Conservation (phyloP, 352 stramenopile species). For the Phytophthora aleatoria region DNA sequence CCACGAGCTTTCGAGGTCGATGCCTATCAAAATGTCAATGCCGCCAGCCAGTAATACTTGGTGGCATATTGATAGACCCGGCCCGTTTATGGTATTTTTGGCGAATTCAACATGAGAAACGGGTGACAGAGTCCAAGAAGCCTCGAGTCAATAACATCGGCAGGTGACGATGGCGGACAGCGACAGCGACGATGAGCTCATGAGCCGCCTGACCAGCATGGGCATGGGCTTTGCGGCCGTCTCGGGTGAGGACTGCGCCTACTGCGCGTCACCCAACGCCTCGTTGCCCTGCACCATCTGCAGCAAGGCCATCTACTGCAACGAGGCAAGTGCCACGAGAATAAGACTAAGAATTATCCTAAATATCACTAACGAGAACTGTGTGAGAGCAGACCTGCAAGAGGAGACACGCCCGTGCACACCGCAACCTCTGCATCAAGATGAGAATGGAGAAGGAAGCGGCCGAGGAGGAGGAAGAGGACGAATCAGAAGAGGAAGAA, state of each 20-base stretch:
- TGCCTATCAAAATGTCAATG: conserved; percentile 12
- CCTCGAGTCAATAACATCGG: conserved; percentile 9
- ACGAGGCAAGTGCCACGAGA: conserved; percentile 43
- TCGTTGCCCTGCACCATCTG: conserved; percentile 71
- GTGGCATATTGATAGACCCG: neutral
- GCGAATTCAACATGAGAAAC: conserved; percentile 26
- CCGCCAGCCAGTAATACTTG: conserved; percentile 1
- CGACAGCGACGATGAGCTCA: conserved; percentile 90
- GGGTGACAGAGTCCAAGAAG: conserved; percentile 25
- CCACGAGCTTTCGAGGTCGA: conserved; percentile 7
- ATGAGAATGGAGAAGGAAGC: conserved; percentile 67
- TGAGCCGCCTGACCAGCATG: conserved; percentile 66
- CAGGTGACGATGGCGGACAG: conserved; percentile 57
- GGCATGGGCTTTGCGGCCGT: conserved; percentile 30
- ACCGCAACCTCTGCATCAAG: conserved; percentile 78
- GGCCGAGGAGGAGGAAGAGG: conserved; percentile 52
- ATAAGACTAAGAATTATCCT: conserved; percentile 10
- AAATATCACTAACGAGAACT: conserved; percentile 5
- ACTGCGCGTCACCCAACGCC: conserved; percentile 67
- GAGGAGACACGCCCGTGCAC: conserved; percentile 66
- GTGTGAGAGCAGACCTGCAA: conserved; percentile 57
- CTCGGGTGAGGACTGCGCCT: conserved; percentile 67
- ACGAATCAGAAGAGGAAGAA: conserved; percentile 48
- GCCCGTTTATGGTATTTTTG: conserved; percentile 26
- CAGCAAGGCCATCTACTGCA: conserved; percentile 72